These are phyloP conservation scores for Venturia asperata DNA, from an alignment of 2,329 filamentous ascomycete genomes.

Conservation along the genomic window DNA sequence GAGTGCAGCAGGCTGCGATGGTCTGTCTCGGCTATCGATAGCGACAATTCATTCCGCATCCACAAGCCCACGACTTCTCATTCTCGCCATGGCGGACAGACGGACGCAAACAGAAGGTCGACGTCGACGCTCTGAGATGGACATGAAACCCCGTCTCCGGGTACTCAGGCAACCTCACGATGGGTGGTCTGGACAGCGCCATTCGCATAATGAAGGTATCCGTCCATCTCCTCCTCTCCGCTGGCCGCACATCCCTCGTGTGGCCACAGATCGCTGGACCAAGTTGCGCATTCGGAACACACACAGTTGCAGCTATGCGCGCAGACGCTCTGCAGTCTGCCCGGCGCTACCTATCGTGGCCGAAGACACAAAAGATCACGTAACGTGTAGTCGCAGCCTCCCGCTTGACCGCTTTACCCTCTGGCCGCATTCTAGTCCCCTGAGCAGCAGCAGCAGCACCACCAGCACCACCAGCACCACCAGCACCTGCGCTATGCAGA, in stretches of 20 bases:
- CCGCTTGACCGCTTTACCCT: background rate
- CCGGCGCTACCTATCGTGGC: background rate
- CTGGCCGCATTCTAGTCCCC: background rate
- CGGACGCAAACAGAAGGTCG: background rate
- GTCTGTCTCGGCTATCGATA: background rate
- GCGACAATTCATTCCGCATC: background rate
- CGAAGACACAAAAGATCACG: conserved; percentile 7
- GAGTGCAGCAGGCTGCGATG: background rate
- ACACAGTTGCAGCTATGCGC: background rate
- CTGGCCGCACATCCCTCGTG: background rate
- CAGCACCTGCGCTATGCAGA: background rate
- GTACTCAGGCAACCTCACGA: background rate
- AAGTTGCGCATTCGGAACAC: conserved; percentile 1
- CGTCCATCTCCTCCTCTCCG: background rate
- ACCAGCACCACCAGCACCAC: too few relatives aligned
- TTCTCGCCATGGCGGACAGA: background rate
- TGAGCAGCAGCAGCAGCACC: too few relatives aligned
- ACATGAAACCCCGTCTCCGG: background rate
- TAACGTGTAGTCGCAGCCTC: conserved; percentile 4
- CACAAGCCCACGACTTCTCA: background rate
- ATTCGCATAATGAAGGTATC: background rate
- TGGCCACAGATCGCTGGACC: background rate
- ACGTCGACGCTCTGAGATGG: background rate
- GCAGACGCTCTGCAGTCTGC: background rate
- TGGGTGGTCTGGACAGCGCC: background rate